These are phyloP conservation scores for Brassica cretica DNA, from an alignment of 345 rosid species.

Conservation along the genomic window DNA sequence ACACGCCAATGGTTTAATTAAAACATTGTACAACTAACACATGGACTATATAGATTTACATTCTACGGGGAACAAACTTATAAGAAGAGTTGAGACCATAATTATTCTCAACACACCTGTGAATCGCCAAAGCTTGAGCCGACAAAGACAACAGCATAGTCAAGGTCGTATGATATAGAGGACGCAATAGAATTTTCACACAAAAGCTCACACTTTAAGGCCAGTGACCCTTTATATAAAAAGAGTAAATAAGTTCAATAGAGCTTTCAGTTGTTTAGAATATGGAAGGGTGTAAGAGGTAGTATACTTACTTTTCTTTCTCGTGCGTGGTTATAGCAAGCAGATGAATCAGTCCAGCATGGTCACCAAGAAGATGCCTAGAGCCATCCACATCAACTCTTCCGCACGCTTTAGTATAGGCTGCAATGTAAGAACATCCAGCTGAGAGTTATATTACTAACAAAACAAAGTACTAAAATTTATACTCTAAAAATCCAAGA, in stretches of 20 bases:
- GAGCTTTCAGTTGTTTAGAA: slow-evolving; percentile 4
- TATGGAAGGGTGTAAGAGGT: not conserved
- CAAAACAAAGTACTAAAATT: not conserved
- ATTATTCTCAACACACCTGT: slow-evolving; percentile 51
- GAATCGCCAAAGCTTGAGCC: slow-evolving; percentile 99
- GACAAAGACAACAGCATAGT: slow-evolving; percentile 86
- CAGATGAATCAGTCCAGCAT: slow-evolving; percentile 84
- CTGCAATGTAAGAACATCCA: slow-evolving; percentile 92
- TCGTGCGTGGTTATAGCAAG: slow-evolving; percentile 91
- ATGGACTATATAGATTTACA: slow-evolving; percentile 1
- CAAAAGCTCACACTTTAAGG: slow-evolving; percentile 82
- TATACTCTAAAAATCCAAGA: not conserved
- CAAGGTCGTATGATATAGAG: slow-evolving; percentile 79
- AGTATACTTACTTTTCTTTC: slow-evolving; percentile 79
- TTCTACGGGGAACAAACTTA: slow-evolving; percentile 1
- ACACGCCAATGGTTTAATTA: not conserved
- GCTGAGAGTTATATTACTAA: slow-evolving; percentile 9
- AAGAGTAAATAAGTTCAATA: slow-evolving; percentile 4
- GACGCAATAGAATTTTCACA: slow-evolving; percentile 97
- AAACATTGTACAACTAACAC: no score
- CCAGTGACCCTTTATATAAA: slow-evolving; percentile 77
- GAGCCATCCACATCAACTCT: slow-evolving; percentile 99
- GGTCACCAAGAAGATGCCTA: slow-evolving; percentile 95
- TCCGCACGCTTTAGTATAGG: slow-evolving; percentile 93
- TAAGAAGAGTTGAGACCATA: not conserved